phyloP scores from a whole-genome alignment of 2,329 filamentous ascomycete species.

The Fonsecaea nubica region DNA sequence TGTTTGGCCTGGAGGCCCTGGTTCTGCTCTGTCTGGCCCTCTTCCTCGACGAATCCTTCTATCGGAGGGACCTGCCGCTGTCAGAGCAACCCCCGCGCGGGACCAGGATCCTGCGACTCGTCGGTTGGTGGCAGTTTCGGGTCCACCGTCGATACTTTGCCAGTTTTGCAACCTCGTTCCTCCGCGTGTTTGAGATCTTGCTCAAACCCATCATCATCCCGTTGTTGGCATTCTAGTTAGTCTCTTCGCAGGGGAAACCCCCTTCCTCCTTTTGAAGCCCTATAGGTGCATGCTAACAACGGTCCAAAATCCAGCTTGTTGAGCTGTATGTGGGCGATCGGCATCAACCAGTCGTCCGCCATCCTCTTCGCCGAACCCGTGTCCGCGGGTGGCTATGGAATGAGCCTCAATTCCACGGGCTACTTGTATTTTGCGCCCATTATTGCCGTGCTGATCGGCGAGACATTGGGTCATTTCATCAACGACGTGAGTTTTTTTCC shows the following conservation, averaged over 20 bases:
- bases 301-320: conserved; percentile 38
- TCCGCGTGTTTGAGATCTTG: conserved; percentile 46
- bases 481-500: conserved; percentile 35
- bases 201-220: conserved; percentile 48
- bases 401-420: conserved; percentile 57
- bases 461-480: conserved; percentile 45
- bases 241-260: not conserved
- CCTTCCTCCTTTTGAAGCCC: not conserved
- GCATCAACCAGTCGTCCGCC: conserved; percentile 62
- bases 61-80: conserved; percentile 41
- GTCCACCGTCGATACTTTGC: conserved; percentile 40
- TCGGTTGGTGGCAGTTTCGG: conserved; percentile 39
- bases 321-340: conserved; percentile 50
- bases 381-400: conserved; percentile 48
- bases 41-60: conserved; percentile 48
- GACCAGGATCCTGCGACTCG: conserved; percentile 40
- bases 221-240: conserved; percentile 44
- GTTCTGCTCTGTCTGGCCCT: conserved; percentile 43
- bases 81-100: conserved; percentile 34
- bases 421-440: conserved; percentile 45
- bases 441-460: conserved; percentile 48
- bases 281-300: not conserved
- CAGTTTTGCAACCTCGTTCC: conserved; percentile 42
- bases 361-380: conserved; percentile 56
- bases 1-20: conserved; percentile 39